Evolutionary conservation across 2,329 filamentous ascomycete species (phyloP).

Genomic region (Aspergillus awamori): DNA sequence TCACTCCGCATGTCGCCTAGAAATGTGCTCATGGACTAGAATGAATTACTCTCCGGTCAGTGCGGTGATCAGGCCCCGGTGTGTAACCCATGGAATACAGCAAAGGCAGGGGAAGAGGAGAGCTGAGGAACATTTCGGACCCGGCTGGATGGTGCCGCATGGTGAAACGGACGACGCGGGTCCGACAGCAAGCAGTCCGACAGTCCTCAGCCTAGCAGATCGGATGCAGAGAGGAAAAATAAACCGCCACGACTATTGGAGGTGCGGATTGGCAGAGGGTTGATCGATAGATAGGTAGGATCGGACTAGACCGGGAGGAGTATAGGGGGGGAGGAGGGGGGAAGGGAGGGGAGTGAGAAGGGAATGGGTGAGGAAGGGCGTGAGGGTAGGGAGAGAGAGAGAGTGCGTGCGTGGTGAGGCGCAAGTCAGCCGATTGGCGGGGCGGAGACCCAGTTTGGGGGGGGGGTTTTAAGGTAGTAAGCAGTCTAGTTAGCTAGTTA

Average conservation of each 20-base stretch:
- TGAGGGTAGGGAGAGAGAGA: neutral
- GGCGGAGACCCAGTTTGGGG: too few species aligned
- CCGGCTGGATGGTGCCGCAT: neutral
- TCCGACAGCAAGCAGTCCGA: neutral
- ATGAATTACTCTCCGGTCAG: neutral
- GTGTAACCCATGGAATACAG: neutral
- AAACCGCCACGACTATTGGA: neutral
- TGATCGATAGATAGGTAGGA: neutral
- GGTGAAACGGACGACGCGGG: neutral
- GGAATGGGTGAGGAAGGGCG: too few species aligned
- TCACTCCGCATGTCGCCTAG: too few species aligned
- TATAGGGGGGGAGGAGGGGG: neutral
- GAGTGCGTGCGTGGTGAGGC: neutral
- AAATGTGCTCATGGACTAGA: too few species aligned
- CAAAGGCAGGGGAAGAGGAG: neutral
- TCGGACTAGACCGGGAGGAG: neutral
- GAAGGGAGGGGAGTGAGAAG: neutral
- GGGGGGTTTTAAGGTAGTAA: too few species aligned
- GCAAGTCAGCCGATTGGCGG: constrained; percentile 10
- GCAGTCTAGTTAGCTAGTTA: too few species aligned
- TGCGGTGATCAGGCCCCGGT: neutral
- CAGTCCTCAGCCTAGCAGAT: neutral
- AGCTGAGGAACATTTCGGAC: neutral
- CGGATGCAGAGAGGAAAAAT: neutral
- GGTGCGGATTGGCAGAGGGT: neutral